Evolutionary conservation across 148 eudicot species (phyloP).

Genomic region (Silene uniflora): DNA sequence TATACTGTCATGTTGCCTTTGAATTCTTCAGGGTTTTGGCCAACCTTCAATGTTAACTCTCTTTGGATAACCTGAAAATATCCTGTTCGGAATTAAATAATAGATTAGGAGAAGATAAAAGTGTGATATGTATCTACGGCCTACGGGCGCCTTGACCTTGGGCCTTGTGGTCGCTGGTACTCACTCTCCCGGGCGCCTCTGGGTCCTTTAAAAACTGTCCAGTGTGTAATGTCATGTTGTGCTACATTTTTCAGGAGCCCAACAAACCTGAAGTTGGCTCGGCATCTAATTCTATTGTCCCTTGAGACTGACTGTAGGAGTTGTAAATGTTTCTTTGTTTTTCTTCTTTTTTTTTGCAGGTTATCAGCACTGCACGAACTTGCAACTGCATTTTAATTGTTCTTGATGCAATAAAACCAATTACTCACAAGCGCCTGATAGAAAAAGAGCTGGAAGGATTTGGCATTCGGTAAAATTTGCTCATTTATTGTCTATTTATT

Average conservation of each 20-base stretch:
- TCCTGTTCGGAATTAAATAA: background rate
- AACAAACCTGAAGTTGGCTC: background rate
- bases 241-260: too few species aligned
- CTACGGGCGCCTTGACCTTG: too few species aligned
- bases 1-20: too few species aligned
- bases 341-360: constrained; percentile 48
- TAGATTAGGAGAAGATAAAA: background rate
- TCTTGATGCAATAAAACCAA: constrained; percentile 98
- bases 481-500: background rate
- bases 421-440: constrained; percentile 95
- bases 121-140: background rate
- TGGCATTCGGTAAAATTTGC: constrained; percentile 73
- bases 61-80: background rate
- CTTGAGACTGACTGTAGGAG: background rate
- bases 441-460: constrained; percentile 99
- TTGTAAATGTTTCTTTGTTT: background rate
- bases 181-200: background rate
- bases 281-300: background rate
- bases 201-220: background rate
- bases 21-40: background rate
- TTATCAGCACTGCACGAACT: constrained; percentile 98
- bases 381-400: constrained; percentile 94
- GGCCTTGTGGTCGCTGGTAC: background rate
- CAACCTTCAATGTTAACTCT: background rate
- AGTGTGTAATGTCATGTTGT: background rate